These are phyloP conservation scores for Grosmannia clavigera DNA, from an alignment of 2,329 filamentous ascomycete genomes.

Conservation along the genomic window DNA sequence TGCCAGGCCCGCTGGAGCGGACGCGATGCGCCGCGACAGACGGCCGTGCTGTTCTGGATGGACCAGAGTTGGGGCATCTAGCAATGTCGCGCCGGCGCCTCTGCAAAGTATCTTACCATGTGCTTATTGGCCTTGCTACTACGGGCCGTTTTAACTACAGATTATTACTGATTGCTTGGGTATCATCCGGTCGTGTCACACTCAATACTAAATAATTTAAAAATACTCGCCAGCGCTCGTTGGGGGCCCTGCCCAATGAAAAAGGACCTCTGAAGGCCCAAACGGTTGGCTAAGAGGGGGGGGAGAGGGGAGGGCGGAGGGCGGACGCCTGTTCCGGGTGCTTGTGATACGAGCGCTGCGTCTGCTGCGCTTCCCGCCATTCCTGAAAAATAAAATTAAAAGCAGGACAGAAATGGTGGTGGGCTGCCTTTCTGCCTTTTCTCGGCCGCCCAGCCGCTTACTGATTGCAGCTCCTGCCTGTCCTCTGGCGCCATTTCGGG, in stretches of 20 bases:
- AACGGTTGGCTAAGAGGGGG: background rate
- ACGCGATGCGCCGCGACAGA: background rate
- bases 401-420: too few relatives aligned
- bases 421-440: background rate
- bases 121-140: background rate
- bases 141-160: background rate
- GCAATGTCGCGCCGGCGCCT: slow-evolving; percentile 1
- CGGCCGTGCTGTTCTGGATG: slow-evolving; percentile 5
- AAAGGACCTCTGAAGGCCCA: slow-evolving; percentile 7
- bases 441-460: background rate
- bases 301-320: background rate
- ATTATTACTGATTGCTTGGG: background rate
- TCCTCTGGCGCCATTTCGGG: background rate
- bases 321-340: background rate
- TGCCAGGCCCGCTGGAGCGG: background rate
- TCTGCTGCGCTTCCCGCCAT: background rate
- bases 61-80: slow-evolving; percentile 4
- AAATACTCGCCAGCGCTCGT: background rate
- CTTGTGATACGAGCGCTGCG: background rate
- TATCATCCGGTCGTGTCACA: background rate
- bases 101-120: background rate
- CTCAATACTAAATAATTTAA: background rate
- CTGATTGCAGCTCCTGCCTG: background rate
- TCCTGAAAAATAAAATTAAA: background rate
- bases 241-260: slow-evolving; percentile 9